Conservation (phyloP, 345 rosid species). For the Corchorus capsularis region DNA sequence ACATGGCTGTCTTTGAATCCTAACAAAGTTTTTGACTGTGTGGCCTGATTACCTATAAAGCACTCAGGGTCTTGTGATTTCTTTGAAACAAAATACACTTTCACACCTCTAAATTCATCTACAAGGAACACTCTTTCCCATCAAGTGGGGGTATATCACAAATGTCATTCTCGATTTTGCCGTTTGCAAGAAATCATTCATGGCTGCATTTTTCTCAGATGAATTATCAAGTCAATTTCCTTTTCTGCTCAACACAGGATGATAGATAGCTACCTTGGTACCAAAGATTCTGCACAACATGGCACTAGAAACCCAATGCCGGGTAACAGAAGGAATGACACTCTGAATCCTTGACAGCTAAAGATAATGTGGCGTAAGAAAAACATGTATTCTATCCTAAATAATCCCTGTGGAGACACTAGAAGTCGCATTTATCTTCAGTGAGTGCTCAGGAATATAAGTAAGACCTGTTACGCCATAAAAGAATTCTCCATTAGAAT, state of each 20-base stretch:
- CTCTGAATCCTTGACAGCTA: slow-evolving; percentile 1
- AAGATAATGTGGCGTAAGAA: not conserved
- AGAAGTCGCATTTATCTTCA: slow-evolving; percentile 90
- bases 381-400: slow-evolving; percentile 31
- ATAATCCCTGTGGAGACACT: slow-evolving; percentile 76
- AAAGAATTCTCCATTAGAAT: slow-evolving; percentile 12
- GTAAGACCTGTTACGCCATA: slow-evolving; percentile 67
- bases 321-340: not conserved
- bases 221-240: not conserved
- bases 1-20: not conserved
- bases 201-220: not conserved
- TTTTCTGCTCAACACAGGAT: slow-evolving; percentile 6
- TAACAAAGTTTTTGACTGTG: not conserved
- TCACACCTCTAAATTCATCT: slow-evolving; percentile 24
- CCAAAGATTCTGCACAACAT: not conserved
- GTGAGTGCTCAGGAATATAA: slow-evolving; percentile 82
- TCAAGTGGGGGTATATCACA: slow-evolving; percentile 18
- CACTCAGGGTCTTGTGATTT: not conserved
- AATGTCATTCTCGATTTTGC: slow-evolving; percentile 12
- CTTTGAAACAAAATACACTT: slow-evolving; percentile 3
- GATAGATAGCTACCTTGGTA: not conserved
- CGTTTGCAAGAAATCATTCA: slow-evolving; percentile 13
- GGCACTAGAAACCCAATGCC: slow-evolving; percentile 7
- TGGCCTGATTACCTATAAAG: not conserved
- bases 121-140: slow-evolving; percentile 22